phyloP scores from a whole-genome alignment of 78 protist genomes.

The Bodo saltans region DNA sequence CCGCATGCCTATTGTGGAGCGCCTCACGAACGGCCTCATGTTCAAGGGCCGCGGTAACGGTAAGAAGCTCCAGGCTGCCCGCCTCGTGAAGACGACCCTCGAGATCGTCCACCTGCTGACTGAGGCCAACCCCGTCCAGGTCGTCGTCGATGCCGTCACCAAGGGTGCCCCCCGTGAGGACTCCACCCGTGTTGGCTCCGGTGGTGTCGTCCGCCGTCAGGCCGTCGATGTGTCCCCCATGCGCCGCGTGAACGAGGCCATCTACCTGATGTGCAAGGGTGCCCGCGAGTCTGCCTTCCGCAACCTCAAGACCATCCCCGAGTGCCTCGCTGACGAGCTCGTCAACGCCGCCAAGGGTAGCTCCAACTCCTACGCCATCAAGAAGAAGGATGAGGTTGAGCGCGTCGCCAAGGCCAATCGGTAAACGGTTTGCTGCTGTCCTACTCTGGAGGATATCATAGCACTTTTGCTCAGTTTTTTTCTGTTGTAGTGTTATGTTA shows the following conservation, averaged over 20 bases:
- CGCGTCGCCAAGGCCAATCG: conserved; percentile 87
- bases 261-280: conserved; percentile 87
- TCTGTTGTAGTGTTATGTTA: background rate
- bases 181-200: conserved; percentile 98
- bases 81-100: conserved; percentile 96
- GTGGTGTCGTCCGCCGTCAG: conserved; percentile 99
- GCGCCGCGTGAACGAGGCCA: conserved; percentile 98
- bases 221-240: conserved; percentile 99
- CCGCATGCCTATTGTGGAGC: conserved; percentile 99
- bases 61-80: conserved; percentile 98
- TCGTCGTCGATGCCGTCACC: conserved; percentile 84
- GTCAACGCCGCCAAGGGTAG: conserved; percentile 94
- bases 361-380: conserved; percentile 88
- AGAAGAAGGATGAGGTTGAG: conserved; percentile 78
- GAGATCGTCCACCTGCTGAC: conserved; percentile 98
- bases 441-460: background rate
- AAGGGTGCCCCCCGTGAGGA: conserved; percentile 87
- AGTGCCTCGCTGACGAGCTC: conserved; percentile 99
- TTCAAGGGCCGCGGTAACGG: conserved; percentile 99
- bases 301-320: conserved; percentile 97
- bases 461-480: background rate
- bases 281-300: conserved; percentile 98
- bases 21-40: conserved; percentile 92
- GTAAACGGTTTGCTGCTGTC: conserved; percentile 44
- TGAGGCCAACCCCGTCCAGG: conserved; percentile 92